Evolutionary conservation across 2,329 filamentous ascomycete species (phyloP).

Genomic region (Xylariaceae sp.): DNA sequence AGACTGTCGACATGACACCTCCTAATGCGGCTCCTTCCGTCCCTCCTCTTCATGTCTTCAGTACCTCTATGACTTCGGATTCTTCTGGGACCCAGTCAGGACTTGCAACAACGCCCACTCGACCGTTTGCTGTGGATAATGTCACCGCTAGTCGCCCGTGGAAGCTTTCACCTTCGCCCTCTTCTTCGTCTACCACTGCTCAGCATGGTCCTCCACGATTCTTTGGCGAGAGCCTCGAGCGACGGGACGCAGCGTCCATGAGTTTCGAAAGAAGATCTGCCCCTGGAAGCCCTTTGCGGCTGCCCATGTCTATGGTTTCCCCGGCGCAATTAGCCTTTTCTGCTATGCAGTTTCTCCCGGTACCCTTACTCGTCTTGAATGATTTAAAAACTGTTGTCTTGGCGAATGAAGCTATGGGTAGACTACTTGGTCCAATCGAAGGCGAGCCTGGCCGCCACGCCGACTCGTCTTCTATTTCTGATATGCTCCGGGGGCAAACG

Average conservation of each 20-base stretch:
- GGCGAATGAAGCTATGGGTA: constrained; percentile 77
- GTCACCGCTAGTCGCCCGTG: no score
- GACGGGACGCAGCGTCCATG: no score
- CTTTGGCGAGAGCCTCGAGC: no score
- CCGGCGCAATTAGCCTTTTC: constrained; percentile 66
- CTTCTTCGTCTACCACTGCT: constrained; percentile 1
- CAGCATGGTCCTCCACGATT: constrained; percentile 13
- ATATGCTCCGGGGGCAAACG: constrained; percentile 68
- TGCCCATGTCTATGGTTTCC: constrained; percentile 54
- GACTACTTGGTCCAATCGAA: constrained; percentile 65
- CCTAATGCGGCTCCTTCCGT: constrained; percentile 18
- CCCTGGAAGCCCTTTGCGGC: constrained; percentile 45
- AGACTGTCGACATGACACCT: constrained; percentile 34
- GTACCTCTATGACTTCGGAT: constrained; percentile 20
- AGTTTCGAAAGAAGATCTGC: no score
- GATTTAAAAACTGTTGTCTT: constrained; percentile 72
- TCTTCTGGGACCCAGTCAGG: no score
- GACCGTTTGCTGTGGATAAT: no score
- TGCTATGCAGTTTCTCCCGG: constrained; percentile 75
- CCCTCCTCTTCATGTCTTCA: neutral
- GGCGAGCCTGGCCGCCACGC: constrained; percentile 48
- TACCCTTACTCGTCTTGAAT: constrained; percentile 73
- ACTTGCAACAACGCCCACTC: no score
- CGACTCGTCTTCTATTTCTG: constrained; percentile 54
- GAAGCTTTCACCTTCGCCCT: no score